phyloP scores from a whole-genome alignment of 768 basidiomycete species.

The Russula sp. region DNA sequence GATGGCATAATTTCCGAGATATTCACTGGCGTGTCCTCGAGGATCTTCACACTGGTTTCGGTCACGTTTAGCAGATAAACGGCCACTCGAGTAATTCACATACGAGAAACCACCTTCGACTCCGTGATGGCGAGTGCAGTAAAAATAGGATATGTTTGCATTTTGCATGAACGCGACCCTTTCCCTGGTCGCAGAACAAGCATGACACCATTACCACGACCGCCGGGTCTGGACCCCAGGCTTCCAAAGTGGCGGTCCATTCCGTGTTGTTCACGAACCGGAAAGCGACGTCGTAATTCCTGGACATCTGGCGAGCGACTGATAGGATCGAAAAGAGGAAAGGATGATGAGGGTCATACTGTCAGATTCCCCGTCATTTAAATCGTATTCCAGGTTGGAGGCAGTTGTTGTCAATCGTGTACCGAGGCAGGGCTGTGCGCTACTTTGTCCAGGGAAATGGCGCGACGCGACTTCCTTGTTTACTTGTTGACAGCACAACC shows the following conservation, averaged over 20 bases:
- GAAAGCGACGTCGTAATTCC: slow-evolving; percentile 53
- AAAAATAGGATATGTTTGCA: slow-evolving; percentile 49
- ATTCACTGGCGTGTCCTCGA: slow-evolving; percentile 15
- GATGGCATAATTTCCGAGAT: slow-evolving; percentile 25
- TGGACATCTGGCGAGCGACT: slow-evolving; percentile 8
- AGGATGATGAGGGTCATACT: slow-evolving; percentile 1
- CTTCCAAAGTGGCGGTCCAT: slow-evolving; percentile 42
- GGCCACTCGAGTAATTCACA: slow-evolving; percentile 30
- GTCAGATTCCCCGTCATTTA: slow-evolving; percentile 11
- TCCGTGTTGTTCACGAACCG: slow-evolving; percentile 51
- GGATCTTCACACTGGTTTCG: slow-evolving; percentile 20
- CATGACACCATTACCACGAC: slow-evolving; percentile 34
- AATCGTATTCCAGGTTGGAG: slow-evolving; percentile 4
- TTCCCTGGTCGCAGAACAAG: slow-evolving; percentile 42
- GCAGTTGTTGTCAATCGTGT: slow-evolving; percentile 11
- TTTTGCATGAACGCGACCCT: slow-evolving; percentile 47
- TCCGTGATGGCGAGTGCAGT: slow-evolving; percentile 43
- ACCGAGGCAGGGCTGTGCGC: slow-evolving; percentile 23
- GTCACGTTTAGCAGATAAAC: background rate
- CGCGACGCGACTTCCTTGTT: slow-evolving; percentile 6
- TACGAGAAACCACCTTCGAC: slow-evolving; percentile 47
- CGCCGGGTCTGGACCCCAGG: slow-evolving; percentile 31
- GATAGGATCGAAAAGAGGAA: background rate
- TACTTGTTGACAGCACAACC: background rate
- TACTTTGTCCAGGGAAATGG: slow-evolving; percentile 24